Evolutionary conservation across 345 rosid genomes (phyloP).

Genomic region (Combretum micranthum): DNA sequence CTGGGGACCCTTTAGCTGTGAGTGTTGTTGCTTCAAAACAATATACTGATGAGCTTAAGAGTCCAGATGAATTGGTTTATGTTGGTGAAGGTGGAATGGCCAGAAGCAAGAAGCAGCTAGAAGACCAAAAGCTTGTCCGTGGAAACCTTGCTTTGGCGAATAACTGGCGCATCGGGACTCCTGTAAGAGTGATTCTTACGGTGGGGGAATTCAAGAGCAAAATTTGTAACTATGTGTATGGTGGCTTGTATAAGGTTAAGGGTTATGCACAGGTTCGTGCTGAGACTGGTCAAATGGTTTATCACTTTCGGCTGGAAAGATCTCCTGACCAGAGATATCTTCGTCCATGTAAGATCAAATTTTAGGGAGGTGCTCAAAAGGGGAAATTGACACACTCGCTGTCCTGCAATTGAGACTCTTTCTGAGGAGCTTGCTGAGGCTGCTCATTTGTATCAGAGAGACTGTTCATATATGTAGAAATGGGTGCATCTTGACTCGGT

Average conservation of each 20-base stretch:
- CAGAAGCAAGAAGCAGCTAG: neutral
- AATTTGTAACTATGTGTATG: slow-evolving; percentile 8
- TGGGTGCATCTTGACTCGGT: no score
- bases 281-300: neutral
- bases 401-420: no score
- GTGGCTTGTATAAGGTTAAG: slow-evolving; percentile 16
- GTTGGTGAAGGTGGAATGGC: slow-evolving; percentile 17
- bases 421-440: no score
- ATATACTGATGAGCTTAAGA: slow-evolving; percentile 2
- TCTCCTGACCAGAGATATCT: neutral
- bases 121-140: slow-evolving; percentile 15
- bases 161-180: slow-evolving; percentile 4
- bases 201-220: neutral
- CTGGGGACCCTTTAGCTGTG: slow-evolving; percentile 1
- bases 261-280: neutral
- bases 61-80: slow-evolving; percentile 14
- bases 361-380: no score
- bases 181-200: slow-evolving; percentile 17
- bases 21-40: slow-evolving; percentile 17
- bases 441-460: no score
- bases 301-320: slow-evolving; percentile 11
- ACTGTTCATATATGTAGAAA: no score
- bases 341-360: no score
- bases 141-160: slow-evolving; percentile 20
- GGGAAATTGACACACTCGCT: no score